Evolutionary conservation across 1,139 yeast genomes (phyloP), one percentile per base, ranked within the genome.

Genomic region (Pichia sp.): DNA sequence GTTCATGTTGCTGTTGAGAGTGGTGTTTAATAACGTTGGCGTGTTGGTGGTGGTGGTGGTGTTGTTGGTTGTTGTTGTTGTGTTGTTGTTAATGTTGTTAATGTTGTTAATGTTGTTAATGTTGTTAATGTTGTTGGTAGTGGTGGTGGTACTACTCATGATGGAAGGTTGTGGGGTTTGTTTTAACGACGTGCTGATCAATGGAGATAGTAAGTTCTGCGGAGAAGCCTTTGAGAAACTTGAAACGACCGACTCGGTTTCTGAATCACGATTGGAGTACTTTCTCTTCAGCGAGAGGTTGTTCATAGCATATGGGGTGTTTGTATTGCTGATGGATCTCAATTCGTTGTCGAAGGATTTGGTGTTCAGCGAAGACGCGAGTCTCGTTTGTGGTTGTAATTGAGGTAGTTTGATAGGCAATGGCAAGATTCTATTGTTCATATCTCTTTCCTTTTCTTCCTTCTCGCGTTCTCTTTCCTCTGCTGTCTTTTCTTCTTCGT

Each of bases 371-470:
- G 53, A 40, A 2, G 50, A 48, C n/a, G 52, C 21, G 15, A 51
- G 31, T 28, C 50, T 34, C n/a, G 44, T 17, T 15, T 42, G 41
- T 6, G 44, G 48, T 18, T 42, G 44, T 14, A 46, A 39, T 17
- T 35, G 32, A 17, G 49, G 47, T 11, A 45, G 27, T 27, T 39
- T 45, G 3, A 51, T 41, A 18, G 53, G 53, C 20, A 45, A 49
- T 11, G 55, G 56, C 32, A 52, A 36, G 7, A 52, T 41, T 37
- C 55, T 49, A 14, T 47, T 36, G 34, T 46, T 40, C 8, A 38
- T 24, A 34, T 34, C 43, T 6, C 34, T 15, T 12, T 42, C 18
- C 11, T 40, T 22, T 17, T 31, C 19, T 27, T 17, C 33, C 6
- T 15, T 14, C 7, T 20, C 33, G 14, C 19, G 17, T 11, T 32